phyloP scores from a whole-genome alignment of 306 rosid genomes.

The Cucumis hystrix region DNA sequence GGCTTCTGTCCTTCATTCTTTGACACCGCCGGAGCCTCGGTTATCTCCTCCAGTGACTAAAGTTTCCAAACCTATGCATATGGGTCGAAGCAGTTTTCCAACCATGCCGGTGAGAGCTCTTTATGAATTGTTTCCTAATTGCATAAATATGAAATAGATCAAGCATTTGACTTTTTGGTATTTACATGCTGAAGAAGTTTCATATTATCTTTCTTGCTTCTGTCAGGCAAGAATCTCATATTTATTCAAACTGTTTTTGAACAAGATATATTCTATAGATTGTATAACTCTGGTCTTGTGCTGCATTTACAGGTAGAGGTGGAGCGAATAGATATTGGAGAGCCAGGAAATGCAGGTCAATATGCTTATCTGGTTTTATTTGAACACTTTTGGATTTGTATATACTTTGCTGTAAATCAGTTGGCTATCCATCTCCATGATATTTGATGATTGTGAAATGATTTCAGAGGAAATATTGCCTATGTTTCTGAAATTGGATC shows the following conservation, averaged over 20 bases:
- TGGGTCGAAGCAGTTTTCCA: conserved; percentile 33
- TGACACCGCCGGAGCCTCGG: conserved; percentile 38
- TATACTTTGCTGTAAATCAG: background rate
- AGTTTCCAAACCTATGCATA: conserved; percentile 28
- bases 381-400: background rate
- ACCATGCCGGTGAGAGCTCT: conserved; percentile 37
- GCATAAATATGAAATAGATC: background rate
- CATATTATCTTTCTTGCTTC: background rate
- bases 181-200: background rate
- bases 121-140: background rate
- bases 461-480: background rate
- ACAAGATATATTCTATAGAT: background rate
- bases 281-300: background rate
- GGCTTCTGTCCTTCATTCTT: conserved; percentile 18
- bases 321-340: conserved; percentile 75
- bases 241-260: background rate
- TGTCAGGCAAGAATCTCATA: background rate
- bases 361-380: conserved; percentile 7
- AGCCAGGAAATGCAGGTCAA: conserved; percentile 52
- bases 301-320: conserved; percentile 61
- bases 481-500: background rate
- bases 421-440: background rate
- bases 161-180: background rate
- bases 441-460: background rate
- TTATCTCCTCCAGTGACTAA: conserved; percentile 69